Conservation (phyloP, 2,329 filamentous ascomycete species). For the Cladosporium colombiae region DNA sequence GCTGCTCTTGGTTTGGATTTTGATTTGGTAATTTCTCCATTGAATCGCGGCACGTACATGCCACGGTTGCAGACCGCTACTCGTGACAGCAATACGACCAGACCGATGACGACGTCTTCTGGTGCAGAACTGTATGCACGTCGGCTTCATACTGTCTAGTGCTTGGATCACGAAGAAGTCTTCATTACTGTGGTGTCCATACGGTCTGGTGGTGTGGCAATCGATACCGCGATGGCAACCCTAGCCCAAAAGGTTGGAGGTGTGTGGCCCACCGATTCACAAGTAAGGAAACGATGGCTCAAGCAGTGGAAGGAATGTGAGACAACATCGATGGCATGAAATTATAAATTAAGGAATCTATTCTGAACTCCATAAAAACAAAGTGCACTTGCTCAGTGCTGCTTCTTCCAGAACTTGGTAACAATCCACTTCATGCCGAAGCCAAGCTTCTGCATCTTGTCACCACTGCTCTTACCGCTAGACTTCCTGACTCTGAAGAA, state of each 20-base stretch:
- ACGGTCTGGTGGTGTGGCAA: too few species aligned
- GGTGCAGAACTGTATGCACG: neutral
- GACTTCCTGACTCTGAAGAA: constrained; percentile 55
- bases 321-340: neutral
- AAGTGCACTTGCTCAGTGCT: constrained; percentile 6
- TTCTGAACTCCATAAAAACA: neutral
- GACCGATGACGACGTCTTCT: neutral
- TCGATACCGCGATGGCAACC: too few species aligned
- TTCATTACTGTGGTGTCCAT: neutral
- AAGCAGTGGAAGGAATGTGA: neutral
- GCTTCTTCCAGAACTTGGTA: constrained; percentile 19
- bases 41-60: neutral
- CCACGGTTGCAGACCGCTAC: neutral
- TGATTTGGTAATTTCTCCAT: neutral
- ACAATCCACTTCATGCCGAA: constrained; percentile 14
- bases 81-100: neutral
- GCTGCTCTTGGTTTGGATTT: neutral
- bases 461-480: constrained; percentile 23
- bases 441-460: constrained; percentile 14
- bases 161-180: neutral
- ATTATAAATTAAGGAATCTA: neutral
- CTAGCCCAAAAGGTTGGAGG: neutral
- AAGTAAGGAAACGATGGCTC: neutral
- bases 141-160: neutral
- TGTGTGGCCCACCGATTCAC: neutral